Evolutionary conservation across 345 rosid species (phyloP).

Genomic region (Lepidium didymum): DNA sequence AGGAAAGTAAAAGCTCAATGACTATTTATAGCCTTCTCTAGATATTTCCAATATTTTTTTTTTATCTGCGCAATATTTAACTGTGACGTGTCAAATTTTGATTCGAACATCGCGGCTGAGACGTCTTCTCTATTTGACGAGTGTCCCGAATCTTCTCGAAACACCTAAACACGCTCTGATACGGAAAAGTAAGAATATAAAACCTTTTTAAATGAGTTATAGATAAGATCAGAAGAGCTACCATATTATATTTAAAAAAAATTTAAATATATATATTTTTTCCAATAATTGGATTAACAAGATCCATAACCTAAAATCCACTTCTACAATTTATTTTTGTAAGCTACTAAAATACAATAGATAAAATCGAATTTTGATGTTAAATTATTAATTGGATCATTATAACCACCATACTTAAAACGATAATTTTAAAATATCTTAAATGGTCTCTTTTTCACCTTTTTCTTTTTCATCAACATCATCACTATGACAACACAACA

Average conservation of each 20-base stretch:
- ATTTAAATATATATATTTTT: too few species aligned
- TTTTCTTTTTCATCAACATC: not conserved
- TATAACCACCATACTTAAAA: too few species aligned
- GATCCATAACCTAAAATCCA: too few species aligned
- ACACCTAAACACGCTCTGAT: constrained; percentile 8
- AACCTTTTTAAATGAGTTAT: not conserved
- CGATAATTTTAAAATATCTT: not conserved
- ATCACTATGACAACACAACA: not conserved
- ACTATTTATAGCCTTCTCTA: constrained; percentile 23
- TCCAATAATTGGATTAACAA: too few species aligned
- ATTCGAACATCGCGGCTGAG: not conserved
- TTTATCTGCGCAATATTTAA: not conserved
- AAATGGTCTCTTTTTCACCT: not conserved
- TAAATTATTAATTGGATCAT: too few species aligned
- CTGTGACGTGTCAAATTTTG: not conserved
- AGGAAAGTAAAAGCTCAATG: not conserved
- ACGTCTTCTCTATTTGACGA: not conserved
- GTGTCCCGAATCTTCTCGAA: constrained; percentile 28
- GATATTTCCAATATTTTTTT: constrained; percentile 7
- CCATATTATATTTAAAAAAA: too few species aligned
- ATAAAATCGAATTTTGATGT: too few species aligned
- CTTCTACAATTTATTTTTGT: too few species aligned
- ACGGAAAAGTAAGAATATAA: not conserved
- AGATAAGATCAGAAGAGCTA: constrained; percentile 10
- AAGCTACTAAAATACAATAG: too few species aligned